Base-by-base conservation (phyloP, 2,329 filamentous ascomycete species). In the Cercospora zeae-maydis region DNA sequence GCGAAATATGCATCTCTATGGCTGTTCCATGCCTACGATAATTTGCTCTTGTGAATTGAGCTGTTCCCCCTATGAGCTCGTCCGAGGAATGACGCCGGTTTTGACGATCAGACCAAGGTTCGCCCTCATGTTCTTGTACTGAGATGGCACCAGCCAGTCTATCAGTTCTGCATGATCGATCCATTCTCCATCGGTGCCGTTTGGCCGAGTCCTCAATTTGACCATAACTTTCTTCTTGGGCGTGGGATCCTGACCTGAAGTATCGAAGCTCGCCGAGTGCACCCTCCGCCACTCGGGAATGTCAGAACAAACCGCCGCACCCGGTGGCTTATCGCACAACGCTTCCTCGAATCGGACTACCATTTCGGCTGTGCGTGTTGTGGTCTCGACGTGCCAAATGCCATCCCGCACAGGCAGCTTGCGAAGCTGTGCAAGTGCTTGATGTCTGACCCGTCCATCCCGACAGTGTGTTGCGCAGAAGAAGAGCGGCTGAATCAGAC, bases 121-220 rank as follows among this genome's bases (percentile, higher is more conserved):
- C 45, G 59, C 45, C 9, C 45, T 37, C 13, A 51, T 31, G 42
- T 58, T 30, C 24, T 61, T 59, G 30, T 63, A 59, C 54, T 63
- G 58, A 21, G 36, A 51, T 4, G 61, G 53, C 7, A 66, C 67
- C 55, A 55, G 66, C 71, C 71, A 71, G 49, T 67, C 64, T 36
- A 73, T 62, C 19, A 37, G 31, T 51, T 70, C 64, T 3, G 63
- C 59, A 39, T 69, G 52, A n/a, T 70, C 69, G 24, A 56, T 36
- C 70, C 71, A 74, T 14, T 71, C 71, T 8, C 72, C 72, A 59
- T 74, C 72, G 56, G 66, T 66, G 4, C 72, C 72, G 53, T 74
- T 74, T 11, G 71, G 70, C 21, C 71, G 54, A 11, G 67, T 58
- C 31, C 67, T 61, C 7, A 73, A 36, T 14, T 62, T 61, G 24